Percentiles rank a stretch among this genome's conserved stretches.
Evolutionary conservation across 2,329 filamentous ascomycete genomes (phyloP).

Genomic region (Xylariomycetidae sp.): DNA sequence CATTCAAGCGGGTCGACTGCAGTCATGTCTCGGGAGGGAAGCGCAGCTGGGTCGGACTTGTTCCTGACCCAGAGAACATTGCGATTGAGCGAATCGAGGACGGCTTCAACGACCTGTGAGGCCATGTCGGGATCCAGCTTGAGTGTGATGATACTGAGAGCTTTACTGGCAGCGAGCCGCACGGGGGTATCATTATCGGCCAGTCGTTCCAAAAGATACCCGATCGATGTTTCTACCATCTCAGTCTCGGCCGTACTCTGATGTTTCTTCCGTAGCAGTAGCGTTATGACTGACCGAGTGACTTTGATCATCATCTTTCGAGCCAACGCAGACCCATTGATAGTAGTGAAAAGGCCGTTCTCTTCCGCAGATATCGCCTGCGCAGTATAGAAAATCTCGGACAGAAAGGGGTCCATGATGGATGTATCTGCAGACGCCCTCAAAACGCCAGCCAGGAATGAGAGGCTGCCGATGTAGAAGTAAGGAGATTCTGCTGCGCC

Average conservation of each 20-base stretch:
- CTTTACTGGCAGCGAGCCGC: slow-evolving; percentile 84
- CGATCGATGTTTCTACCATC: slow-evolving; percentile 73
- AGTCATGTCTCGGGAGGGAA: slow-evolving; percentile 53
- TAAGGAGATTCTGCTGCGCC: slow-evolving; percentile 52
- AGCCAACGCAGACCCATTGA: slow-evolving; percentile 69
- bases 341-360: slow-evolving; percentile 40
- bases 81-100: slow-evolving; percentile 62
- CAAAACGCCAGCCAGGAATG: slow-evolving; percentile 71
- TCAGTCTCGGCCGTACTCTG: slow-evolving; percentile 39
- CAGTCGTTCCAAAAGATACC: slow-evolving; percentile 70
- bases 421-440: slow-evolving; percentile 64
- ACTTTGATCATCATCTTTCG: slow-evolving; percentile 81
- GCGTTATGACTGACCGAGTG: slow-evolving; percentile 65
- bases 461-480: slow-evolving; percentile 70
- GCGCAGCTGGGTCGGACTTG: slow-evolving; percentile 24
- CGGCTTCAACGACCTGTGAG: slow-evolving; percentile 77
- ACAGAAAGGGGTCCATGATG: slow-evolving; percentile 63
- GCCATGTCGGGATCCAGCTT: slow-evolving; percentile 77
- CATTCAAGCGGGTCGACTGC: slow-evolving; percentile 78
- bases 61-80: slow-evolving; percentile 50
- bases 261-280: slow-evolving; percentile 51
- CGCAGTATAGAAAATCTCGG: slow-evolving; percentile 59
- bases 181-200: slow-evolving; percentile 89
- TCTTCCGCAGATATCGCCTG: slow-evolving; percentile 50
- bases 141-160: slow-evolving; percentile 78